Evolutionary conservation across 805 yeast species (phyloP).

Genomic region (Candida bentonensis): DNA sequence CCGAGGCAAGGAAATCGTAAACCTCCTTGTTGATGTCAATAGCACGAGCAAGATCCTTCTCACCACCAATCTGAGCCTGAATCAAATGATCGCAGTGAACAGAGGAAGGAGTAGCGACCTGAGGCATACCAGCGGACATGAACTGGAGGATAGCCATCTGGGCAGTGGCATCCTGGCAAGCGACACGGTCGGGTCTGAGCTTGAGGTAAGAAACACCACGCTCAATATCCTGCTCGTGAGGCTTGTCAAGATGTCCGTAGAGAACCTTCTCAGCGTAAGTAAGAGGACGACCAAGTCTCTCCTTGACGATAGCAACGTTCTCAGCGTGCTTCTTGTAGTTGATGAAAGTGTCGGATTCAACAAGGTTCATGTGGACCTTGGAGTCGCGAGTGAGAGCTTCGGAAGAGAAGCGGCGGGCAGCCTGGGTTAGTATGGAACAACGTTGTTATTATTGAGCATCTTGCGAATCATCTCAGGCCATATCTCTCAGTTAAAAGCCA

Average conservation of each 20-base stretch:
- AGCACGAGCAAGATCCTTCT: conserved; percentile 71
- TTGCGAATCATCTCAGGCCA: background rate
- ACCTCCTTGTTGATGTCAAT: conserved; percentile 87
- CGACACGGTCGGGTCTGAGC: conserved; percentile 94
- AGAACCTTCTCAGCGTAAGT: conserved; percentile 92
- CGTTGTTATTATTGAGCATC: conserved; percentile 8
- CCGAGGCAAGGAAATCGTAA: conserved; percentile 76
- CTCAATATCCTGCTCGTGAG: conserved; percentile 69
- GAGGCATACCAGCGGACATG: conserved; percentile 87
- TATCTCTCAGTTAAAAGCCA: too few relatives aligned
- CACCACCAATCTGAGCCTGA: conserved; percentile 90
- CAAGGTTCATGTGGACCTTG: conserved; percentile 58
- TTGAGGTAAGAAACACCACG: conserved; percentile 88
- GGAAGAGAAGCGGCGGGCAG: conserved; percentile 8
- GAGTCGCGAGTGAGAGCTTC: conserved; percentile 41
- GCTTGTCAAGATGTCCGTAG: conserved; percentile 89
- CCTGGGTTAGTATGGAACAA: conserved; percentile 9
- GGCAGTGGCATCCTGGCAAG: conserved; percentile 98
- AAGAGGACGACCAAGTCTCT: conserved; percentile 73
- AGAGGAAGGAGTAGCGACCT: conserved; percentile 88
- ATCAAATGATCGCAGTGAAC: conserved; percentile 97
- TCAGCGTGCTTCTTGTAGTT: conserved; percentile 85
- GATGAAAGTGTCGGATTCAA: conserved; percentile 58
- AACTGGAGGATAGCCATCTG: conserved; percentile 96
- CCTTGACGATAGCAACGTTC: conserved; percentile 72